These are phyloP conservation scores for Gymnopilus dilepis DNA, from an alignment of 768 basidiomycete genomes.

Conservation along the genomic window DNA sequence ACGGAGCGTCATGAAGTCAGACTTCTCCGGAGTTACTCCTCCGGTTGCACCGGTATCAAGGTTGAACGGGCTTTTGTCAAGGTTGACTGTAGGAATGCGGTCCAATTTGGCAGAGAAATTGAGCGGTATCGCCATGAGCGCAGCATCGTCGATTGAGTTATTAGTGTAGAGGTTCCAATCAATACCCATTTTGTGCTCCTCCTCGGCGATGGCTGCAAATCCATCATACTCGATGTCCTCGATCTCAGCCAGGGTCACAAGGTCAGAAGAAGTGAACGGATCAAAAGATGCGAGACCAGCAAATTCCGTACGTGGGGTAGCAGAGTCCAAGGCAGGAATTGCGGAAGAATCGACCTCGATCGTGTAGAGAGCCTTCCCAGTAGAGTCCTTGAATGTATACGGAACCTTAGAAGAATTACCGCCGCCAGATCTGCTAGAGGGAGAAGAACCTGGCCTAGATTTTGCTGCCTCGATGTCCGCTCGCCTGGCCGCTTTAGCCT, in stretches of 20 bases:
- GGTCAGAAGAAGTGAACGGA: not conserved
- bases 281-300: not conserved
- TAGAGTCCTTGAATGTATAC: not conserved
- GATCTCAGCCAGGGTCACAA: not conserved
- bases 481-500: slow-evolving; percentile 15
- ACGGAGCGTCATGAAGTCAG: slow-evolving; percentile 30
- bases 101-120: not conserved
- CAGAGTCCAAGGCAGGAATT: not conserved
- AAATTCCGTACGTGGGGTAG: slow-evolving; percentile 1
- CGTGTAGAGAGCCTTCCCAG: slow-evolving; percentile 6
- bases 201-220: slow-evolving; percentile 3
- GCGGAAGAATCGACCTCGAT: slow-evolving; percentile 2
- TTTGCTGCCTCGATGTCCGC: not conserved
- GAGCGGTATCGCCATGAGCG: not conserved
- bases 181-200: slow-evolving; percentile 6
- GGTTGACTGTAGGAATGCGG: not conserved
- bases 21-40: slow-evolving; percentile 27
- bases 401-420: not conserved
- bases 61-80: slow-evolving; percentile 24
- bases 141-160: not conserved
- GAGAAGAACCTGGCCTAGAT: not conserved
- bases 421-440: not conserved
- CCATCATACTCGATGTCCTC: slow-evolving; percentile 14
- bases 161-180: slow-evolving; percentile 15
- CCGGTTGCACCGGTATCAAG: slow-evolving; percentile 31